Base-by-base conservation (phyloP, 768 basidiomycete species). In the Auricularia heimuer region DNA sequence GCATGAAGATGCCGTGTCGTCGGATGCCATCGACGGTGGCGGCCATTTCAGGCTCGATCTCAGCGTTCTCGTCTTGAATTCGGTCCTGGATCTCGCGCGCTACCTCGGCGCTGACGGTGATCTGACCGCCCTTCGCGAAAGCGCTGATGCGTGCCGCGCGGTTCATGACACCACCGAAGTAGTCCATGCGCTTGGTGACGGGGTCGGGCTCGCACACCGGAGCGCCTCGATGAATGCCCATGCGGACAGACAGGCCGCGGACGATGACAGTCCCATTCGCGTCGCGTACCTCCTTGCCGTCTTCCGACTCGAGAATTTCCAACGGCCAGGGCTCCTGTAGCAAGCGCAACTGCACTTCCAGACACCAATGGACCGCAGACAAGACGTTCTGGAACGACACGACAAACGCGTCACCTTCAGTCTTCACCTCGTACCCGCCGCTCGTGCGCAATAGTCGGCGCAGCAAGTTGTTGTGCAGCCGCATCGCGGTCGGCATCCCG, bases 351-450 rank as follows among this genome's bases (percentile, higher is more conserved):
- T 98, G 97, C 18, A 94, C 90, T 36, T 84, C 86, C 71, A 97
- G 79, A 69, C 88, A 89, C 90, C 93, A 99, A 81, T 93, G 87
- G 18, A 98, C 76, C 0, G 93, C 97, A 0, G 90, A 82, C 1
- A 93, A 80, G 12, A 93, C 84, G 2, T 87, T 91, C 2, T 92
- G 90, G 82, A 99, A 99, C 24, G 96, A 93, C 63, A 94, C 94
- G 91, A 99, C 95, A 80, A 99, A 99, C 0, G 96, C 87, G 71
- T 98, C 97, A 35, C 97, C 97, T 86, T 99, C 97, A 11, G 97
- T 99, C 77, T 99, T 99, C 71, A 98, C 96, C 77, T 98, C 94
- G 74, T 98, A 99, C 1, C 97, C 97, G 35, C 94, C 94, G 70
- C 94, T 95, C 51, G 89, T 80, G 35, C 96, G 85, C 37, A 98